Evolutionary conservation across 176 grass and related monocot genomes (phyloP), one percentile per base, ranked within the genome.

Genomic region (Panicum miliaceum): DNA sequence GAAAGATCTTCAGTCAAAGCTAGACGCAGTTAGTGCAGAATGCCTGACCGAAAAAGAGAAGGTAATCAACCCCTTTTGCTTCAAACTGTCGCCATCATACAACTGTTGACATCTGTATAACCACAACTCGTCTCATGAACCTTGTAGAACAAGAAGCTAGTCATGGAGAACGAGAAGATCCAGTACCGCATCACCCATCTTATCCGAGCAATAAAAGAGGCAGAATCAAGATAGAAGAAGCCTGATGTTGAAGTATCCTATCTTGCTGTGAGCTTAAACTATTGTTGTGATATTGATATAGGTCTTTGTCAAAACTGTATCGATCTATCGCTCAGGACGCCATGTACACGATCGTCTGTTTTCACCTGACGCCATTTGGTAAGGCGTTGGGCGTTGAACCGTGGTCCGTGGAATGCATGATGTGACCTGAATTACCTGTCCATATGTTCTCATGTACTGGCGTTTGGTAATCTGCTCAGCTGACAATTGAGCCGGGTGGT

Each of bases 121-220:
- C 42, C 72, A 6, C 69, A 7, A 42, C 26, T 69, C 65, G 35
- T 51, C 19, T 71, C 53, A 36, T 18, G n/a, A 81, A 77, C 75
- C 54, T 73, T 84, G 92, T 84, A 97, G 90, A 94, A 90, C 59
- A 70, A 90, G 80, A 92, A 89, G 73, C 92, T 94, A 47, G 52
- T 67, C 64, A 47, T 61, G 10, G 94, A 97, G 85, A 94, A 94
- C 23, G 64, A 92, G 85, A 97, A 97, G 78, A 85, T 97, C 60
- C 85, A 85, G 71, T 92, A 97, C 38, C 92, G 90, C 46, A 87
- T 94, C 76, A 41, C 82, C 85, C 94, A 94, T 81, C 94, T 97
- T 70, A 73, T 92, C 34, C 58, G 85, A 0, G 85, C 92, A 83
- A 26, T 94, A 50, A 88, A 85, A 70, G 94, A 90, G 73, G 72